These are phyloP conservation scores for Cylindrotheca closterium DNA, from an alignment of 108 stramenopile species.

Conservation along the genomic window DNA sequence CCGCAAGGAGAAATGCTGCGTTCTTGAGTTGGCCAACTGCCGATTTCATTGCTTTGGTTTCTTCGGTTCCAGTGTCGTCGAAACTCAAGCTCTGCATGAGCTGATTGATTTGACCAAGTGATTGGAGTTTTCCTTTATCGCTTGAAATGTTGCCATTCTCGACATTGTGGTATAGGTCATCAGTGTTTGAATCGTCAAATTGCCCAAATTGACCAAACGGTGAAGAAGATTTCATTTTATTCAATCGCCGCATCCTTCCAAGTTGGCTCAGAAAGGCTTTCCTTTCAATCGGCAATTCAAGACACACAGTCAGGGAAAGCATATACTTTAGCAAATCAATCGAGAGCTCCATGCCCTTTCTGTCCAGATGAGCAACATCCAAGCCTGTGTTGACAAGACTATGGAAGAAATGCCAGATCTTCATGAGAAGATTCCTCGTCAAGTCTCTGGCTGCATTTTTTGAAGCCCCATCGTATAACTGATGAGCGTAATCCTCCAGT, in stretches of 20 bases:
- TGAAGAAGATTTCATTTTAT: conserved; percentile 4
- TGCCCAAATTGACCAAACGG: conserved; percentile 17
- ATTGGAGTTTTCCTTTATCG: conserved; percentile 22
- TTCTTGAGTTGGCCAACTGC: conserved; percentile 59
- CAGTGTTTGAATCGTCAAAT: neutral
- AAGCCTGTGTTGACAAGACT: conserved; percentile 64
- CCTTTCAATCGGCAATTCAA: conserved; percentile 75
- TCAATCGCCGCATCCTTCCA: conserved; percentile 54
- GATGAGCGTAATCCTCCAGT: conserved; percentile 10
- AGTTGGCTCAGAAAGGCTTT: conserved; percentile 74
- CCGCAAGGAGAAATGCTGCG: conserved; percentile 76
- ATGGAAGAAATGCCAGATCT: conserved; percentile 79
- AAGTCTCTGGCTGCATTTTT: conserved; percentile 39
- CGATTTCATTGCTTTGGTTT: conserved; percentile 46
- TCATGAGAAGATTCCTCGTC: conserved; percentile 43
- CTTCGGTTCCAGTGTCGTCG: conserved; percentile 48
- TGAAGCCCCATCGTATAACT: conserved; percentile 4
- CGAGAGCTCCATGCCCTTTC: conserved; percentile 56
- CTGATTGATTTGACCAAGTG: conserved; percentile 60
- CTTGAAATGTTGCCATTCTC: conserved; percentile 13
- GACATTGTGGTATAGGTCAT: conserved; percentile 29
- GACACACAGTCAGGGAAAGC: conserved; percentile 73
- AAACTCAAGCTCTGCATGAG: conserved; percentile 60
- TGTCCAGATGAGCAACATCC: conserved; percentile 77
- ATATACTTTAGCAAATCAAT: conserved; percentile 78